Percentiles rank a stretch among this genome's conserved stretches.
Conservation (phyloP, 192 early-diverging fungal genomes). For the Piromyces sp. region DNA sequence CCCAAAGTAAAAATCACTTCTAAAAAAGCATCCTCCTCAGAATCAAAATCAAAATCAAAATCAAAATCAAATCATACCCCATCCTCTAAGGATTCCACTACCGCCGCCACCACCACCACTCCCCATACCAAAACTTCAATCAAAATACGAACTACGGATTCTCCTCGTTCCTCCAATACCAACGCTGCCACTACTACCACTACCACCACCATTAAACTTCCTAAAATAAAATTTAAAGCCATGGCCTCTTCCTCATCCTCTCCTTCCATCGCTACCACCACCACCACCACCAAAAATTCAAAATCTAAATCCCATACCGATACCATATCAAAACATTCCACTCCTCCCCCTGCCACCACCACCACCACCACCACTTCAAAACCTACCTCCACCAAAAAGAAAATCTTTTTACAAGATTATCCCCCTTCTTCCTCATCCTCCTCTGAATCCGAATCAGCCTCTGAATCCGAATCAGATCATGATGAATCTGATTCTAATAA, state of each 20-base stretch:
- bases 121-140: no score
- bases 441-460: neutral
- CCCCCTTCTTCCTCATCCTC: neutral
- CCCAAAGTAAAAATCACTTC: neutral
- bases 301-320: neutral
- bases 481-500: no score
- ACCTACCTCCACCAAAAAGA: neutral
- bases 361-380: neutral
- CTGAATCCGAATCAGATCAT: no score
- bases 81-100: no score
- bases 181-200: no score
- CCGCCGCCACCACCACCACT: no score
- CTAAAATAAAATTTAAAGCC: neutral
- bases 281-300: neutral
- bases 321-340: neutral
- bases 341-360: no score
- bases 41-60: neutral
- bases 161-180: no score
- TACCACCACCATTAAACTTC: no score
- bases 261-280: no score
- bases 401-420: neutral
- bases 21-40: neutral
- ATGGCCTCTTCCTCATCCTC: neutral
- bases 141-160: no score
- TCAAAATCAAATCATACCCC: no score